Evolutionary conservation across 768 basidiomycete species (phyloP), one percentile per base, ranked within the genome.

Genomic region (Leccinum incarnatum): DNA sequence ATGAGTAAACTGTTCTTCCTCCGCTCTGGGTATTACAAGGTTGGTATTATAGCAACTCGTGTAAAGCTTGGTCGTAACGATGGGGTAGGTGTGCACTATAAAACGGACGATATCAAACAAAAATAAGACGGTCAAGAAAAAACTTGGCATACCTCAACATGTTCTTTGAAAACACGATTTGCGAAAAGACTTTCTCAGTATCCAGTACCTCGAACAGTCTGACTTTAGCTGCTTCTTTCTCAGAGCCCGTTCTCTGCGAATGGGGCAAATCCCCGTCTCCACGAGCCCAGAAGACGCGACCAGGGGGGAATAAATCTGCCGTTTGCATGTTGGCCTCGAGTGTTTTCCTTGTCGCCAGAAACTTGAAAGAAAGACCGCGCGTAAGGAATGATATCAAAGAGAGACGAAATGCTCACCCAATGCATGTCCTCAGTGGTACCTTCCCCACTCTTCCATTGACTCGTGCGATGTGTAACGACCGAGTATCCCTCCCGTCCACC

Each of bases 261-360:
- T 81, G 81, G 55, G 87, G 84, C 23, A 93, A 69, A 70, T 91
- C 87, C 50, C 81, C 79, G 57, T 92, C 86, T 56, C 88, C 81
- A 70, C 91, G 77, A 5, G 86, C 91, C 91, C 90, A 92, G 32
- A 90, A 78, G 15, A 93, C 85, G 8, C 85, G 80, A 3, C 90
- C 91, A 0, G 91, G 88, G 12, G 91, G 91, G 61, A 83, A 91
- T 69, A 91, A 80, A 62, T 86, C 80, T 3, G 83, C 75, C 76
- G 80, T 82, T 51, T 84, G 81, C 91, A 93, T 93, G 59, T 89
- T 91, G 48, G 90, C 91, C 69, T 93, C 89, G 0, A 93, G 79
- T 3, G 91, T 92, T 77, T 90, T 93, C 48, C 91, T 83, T 58
- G 89, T 81, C 0, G 89, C 82, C 40, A 93, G 76, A 66, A 93